These are phyloP conservation scores for Fusarium sp. DNA, from an alignment of 2,329 filamentous ascomycete genomes.

Conservation along the genomic window DNA sequence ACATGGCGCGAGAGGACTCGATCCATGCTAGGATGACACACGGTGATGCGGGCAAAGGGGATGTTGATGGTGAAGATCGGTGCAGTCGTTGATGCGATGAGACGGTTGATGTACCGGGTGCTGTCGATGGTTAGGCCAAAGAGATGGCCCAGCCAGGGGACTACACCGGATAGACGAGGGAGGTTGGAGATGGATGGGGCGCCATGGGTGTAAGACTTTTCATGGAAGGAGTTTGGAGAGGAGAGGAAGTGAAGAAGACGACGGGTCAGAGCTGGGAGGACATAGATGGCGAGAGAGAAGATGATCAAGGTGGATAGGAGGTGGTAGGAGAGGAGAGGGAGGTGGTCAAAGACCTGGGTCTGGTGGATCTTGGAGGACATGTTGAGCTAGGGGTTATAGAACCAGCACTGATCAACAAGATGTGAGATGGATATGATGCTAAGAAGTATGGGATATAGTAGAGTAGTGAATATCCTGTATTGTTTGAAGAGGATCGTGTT, in stretches of 20 bases:
- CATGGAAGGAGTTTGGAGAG: conserved; percentile 12
- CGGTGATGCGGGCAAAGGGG: conserved; percentile 47
- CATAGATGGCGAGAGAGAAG: conserved; percentile 3
- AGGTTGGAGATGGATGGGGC: conserved; percentile 39
- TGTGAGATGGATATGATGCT: background rate
- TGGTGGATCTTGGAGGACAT: conserved; percentile 11
- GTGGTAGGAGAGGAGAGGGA: conserved; percentile 22
- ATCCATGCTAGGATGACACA: conserved; percentile 50
- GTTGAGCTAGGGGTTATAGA: background rate
- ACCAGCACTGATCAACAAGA: background rate
- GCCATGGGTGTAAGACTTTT: conserved; percentile 15
- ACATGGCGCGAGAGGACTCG: conserved; percentile 48
- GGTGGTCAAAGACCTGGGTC: conserved; percentile 1
- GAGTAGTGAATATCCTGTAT: background rate
- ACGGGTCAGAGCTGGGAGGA: conserved; percentile 22
- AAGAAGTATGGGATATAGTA: background rate
- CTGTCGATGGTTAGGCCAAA: conserved; percentile 45
- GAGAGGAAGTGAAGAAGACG: conserved; percentile 5
- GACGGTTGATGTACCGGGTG: conserved; percentile 47
- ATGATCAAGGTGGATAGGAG: conserved; percentile 24
- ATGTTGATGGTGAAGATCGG: conserved; percentile 51
- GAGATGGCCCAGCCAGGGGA: conserved; percentile 49
- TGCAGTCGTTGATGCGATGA: conserved; percentile 43
- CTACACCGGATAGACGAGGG: conserved; percentile 37
- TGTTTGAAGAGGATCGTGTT: background rate